These are phyloP conservation scores for Dalbergia cochinchinensis DNA, from an alignment of 306 rosid genomes.

Conservation along the genomic window DNA sequence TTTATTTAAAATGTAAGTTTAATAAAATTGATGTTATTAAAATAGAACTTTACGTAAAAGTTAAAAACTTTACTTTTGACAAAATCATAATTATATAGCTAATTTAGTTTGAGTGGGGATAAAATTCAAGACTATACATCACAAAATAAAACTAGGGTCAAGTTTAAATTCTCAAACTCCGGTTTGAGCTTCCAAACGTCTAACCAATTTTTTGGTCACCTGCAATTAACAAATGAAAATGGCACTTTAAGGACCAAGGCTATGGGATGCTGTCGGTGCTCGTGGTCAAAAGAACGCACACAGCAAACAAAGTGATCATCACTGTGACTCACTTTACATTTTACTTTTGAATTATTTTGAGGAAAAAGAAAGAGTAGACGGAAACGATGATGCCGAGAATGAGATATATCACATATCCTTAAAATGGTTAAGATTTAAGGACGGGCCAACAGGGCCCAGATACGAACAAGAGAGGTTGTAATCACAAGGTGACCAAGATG, in stretches of 20 bases:
- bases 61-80: no score
- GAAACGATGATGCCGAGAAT: not conserved
- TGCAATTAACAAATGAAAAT: not conserved
- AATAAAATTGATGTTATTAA: no score
- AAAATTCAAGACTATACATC: no score
- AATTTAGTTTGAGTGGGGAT: no score
- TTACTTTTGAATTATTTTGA: not conserved
- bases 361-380: not conserved
- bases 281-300: not conserved
- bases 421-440: not conserved
- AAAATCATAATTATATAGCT: no score
- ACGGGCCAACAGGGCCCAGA: slow-evolving; percentile 19
- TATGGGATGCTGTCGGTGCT: slow-evolving; percentile 34
- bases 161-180: no score
- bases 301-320: not conserved
- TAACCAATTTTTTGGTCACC: not conserved
- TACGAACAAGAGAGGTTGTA: not conserved
- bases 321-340: slow-evolving; percentile 8
- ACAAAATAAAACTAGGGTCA: no score
- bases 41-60: no score
- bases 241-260: not conserved
- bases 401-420: no score
- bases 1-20: no score
- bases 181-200: no score
- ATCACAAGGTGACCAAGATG: not conserved